phyloP scores from a whole-genome alignment of 257 asterid genomes.

The Phtheirospermum japonicum region DNA sequence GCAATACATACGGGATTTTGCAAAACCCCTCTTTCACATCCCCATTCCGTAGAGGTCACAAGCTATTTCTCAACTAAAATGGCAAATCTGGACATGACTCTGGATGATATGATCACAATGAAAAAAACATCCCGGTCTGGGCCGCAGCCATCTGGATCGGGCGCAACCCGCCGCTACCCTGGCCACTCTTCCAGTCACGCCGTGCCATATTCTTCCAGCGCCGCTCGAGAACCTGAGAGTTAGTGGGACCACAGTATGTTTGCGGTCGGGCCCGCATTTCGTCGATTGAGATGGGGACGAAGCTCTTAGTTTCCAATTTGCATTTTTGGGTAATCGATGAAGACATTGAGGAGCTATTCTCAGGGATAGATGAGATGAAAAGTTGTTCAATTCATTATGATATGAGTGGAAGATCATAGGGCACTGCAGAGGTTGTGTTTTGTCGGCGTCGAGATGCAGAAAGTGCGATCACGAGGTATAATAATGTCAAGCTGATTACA shows the following conservation, averaged over 20 bases:
- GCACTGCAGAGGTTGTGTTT: no score
- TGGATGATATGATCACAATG: slow-evolving; percentile 41
- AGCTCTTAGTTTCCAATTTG: slow-evolving; percentile 55
- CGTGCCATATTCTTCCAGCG: slow-evolving; percentile 28
- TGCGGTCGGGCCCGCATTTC: slow-evolving; percentile 26
- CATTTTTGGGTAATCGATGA: no score
- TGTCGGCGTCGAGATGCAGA: slow-evolving; percentile 62
- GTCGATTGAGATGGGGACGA: slow-evolving; percentile 32
- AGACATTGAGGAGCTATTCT: slow-evolving; percentile 56
- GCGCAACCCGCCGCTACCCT: slow-evolving; percentile 23
- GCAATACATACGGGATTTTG: no score
- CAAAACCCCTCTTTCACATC: not conserved
- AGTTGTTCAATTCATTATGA: slow-evolving; percentile 45
- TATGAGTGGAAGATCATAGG: slow-evolving; percentile 41
- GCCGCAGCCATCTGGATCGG: slow-evolving; percentile 14
- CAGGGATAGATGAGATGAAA: slow-evolving; percentile 45
- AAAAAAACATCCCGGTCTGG: slow-evolving; percentile 20
- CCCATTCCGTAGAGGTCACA: not conserved
- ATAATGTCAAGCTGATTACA: slow-evolving; percentile 59
- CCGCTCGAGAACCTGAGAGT: slow-evolving; percentile 27
- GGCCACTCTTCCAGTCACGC: slow-evolving; percentile 28
- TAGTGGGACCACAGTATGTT: slow-evolving; percentile 24
- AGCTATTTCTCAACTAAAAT: slow-evolving; percentile 12
- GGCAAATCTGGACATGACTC: slow-evolving; percentile 44
- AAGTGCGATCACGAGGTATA: slow-evolving; percentile 60